A percentile compares a stretch with the other conserved stretches of the same genome.
phyloP scores from a whole-genome alignment of 495 filamentous ascomycete genomes.

The Aspergillus coremiiformis region DNA sequence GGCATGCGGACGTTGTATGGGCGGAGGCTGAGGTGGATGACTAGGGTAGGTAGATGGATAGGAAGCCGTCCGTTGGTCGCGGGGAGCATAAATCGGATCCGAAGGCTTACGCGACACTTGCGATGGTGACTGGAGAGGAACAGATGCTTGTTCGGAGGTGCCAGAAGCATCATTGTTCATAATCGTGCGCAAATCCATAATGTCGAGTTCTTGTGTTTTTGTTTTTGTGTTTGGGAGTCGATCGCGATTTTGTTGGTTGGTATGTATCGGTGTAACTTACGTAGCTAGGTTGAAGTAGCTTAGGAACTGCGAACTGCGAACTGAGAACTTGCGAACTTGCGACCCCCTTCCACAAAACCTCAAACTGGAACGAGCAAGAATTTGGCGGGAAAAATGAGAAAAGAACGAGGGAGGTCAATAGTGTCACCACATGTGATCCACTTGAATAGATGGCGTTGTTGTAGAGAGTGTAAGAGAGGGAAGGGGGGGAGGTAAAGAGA shows the following conservation, averaged over 20 bases:
- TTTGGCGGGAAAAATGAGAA: not conserved
- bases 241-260: not conserved
- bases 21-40: conserved; percentile 36
- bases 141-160: conserved; percentile 25
- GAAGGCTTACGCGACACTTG: conserved; percentile 20
- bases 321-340: not conserved
- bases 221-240: too few relatives aligned
- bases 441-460: not conserved
- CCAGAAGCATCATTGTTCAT: conserved; percentile 43
- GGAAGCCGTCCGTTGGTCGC: conserved; percentile 20
- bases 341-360: conserved; percentile 5
- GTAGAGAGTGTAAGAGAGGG: conserved; percentile 1
- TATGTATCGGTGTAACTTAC: not conserved
- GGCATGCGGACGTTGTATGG: conserved; percentile 33
- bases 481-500: not conserved
- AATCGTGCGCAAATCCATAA: conserved; percentile 52
- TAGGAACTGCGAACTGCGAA: too few relatives aligned
- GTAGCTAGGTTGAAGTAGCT: not conserved
- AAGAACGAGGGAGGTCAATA: too few relatives aligned
- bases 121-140: conserved; percentile 15
- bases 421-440: not conserved
- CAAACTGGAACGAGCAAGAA: not conserved
- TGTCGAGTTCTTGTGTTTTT: too few relatives aligned
- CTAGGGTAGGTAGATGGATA: conserved; percentile 26
- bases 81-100: conserved; percentile 24